Evolutionary conservation across 768 basidiomycete genomes (phyloP).

Genomic region (Boletus pseudopeckii): DNA sequence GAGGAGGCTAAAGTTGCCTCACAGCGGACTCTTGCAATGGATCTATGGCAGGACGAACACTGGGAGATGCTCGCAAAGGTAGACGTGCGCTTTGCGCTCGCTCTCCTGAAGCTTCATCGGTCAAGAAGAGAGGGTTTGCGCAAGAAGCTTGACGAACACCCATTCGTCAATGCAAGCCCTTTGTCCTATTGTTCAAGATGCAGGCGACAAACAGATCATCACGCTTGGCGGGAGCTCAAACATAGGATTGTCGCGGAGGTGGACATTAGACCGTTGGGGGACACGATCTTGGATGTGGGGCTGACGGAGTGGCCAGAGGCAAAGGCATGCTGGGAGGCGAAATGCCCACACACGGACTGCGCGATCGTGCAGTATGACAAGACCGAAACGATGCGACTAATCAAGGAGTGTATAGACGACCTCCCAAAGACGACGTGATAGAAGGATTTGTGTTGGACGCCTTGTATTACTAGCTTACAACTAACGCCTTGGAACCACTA

Average conservation of each 20-base stretch:
- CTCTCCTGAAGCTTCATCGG: conserved; percentile 54
- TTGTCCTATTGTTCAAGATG: conserved; percentile 45
- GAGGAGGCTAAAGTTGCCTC: conserved; percentile 55
- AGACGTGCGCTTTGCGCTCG: conserved; percentile 48
- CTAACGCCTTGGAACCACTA: neutral
- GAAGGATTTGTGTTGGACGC: neutral
- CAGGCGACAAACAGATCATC: conserved; percentile 47
- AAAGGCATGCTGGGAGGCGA: conserved; percentile 57
- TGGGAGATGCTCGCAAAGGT: conserved; percentile 46
- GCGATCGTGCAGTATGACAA: conserved; percentile 54
- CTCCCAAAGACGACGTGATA: conserved; percentile 39
- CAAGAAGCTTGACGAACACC: conserved; percentile 49
- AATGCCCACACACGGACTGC: conserved; percentile 46
- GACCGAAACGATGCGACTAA: conserved; percentile 49
- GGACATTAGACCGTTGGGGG: conserved; percentile 56
- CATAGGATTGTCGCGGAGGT: conserved; percentile 54
- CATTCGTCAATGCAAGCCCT: conserved; percentile 53
- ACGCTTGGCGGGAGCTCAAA: conserved; percentile 65
- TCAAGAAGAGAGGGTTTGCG: conserved; percentile 47
- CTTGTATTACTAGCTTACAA: neutral
- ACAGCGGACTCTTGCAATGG: conserved; percentile 48
- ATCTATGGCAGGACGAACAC: conserved; percentile 46
- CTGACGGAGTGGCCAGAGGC: conserved; percentile 56
- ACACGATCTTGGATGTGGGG: conserved; percentile 49
- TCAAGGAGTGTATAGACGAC: conserved; percentile 51